Conservation (phyloP, 2,329 filamentous ascomycete species). For the Aureobasidium namibiae region DNA sequence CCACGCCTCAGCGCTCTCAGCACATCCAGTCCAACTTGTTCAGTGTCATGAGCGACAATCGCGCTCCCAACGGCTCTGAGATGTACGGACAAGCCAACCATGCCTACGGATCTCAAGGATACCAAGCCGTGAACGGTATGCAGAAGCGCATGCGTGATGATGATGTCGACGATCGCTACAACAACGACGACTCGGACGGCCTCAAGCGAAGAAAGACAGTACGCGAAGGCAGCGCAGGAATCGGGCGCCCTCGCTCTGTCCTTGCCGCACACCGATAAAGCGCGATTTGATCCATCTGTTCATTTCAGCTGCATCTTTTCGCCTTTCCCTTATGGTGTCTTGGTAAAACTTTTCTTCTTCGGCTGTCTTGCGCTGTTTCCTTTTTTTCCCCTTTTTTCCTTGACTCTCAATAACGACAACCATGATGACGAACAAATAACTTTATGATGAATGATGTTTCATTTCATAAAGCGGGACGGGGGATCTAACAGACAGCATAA, state of each 20-base stretch:
- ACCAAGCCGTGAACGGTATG: constrained; percentile 44
- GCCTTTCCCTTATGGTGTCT: constrained; percentile 3
- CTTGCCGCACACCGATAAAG: constrained; percentile 6
- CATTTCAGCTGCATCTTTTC: background rate
- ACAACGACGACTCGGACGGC: constrained; percentile 53
- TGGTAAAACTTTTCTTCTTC: background rate
- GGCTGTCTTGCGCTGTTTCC: background rate
- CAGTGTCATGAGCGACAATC: constrained; percentile 79
- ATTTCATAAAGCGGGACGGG: constrained; percentile 13
- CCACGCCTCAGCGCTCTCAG: constrained; percentile 64
- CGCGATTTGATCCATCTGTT: background rate
- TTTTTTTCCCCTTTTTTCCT: background rate
- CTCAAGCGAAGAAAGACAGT: constrained; percentile 50
- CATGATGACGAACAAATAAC: constrained; percentile 14
- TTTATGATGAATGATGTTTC: constrained; percentile 14
- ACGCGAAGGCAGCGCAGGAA: constrained; percentile 13
- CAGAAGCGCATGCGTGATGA: constrained; percentile 11
- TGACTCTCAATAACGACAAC: constrained; percentile 10
- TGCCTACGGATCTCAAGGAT: constrained; percentile 47
- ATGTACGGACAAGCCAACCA: constrained; percentile 46
- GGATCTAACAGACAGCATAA: background rate
- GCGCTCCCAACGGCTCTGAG: constrained; percentile 57
- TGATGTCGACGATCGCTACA: constrained; percentile 55
- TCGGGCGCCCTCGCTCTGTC: constrained; percentile 4
- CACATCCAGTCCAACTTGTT: constrained; percentile 67